Evolutionary conservation across 257 asterid genomes (phyloP), one percentile per base, ranked within the genome.

Genomic region (Parsonsia alboflavescens): DNA sequence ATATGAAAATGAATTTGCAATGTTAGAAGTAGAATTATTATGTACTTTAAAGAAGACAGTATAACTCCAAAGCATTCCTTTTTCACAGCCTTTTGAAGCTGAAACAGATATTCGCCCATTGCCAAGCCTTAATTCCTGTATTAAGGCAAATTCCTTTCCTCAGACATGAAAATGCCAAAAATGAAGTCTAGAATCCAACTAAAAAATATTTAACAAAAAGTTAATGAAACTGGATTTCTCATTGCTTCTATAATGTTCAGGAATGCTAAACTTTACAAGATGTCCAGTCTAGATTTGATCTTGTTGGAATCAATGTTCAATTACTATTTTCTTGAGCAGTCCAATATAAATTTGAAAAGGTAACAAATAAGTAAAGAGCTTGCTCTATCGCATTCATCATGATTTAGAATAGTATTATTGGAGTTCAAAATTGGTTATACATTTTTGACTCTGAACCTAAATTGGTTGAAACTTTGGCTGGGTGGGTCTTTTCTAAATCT

Each of bases 371-470:
- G 33, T 15, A 52, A 19, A 12, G 6, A 46, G 12, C 7, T 0
- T 52, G 57, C 57, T 52, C 41, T 30, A 19, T 30, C n/a, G 30
- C 15, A 21, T 53, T 15, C 68, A 33, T 62, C 21, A 10, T 13
- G 16, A 33, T 6, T 62, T 61, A 11, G n/a, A 28, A 30, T 36
- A 15, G 44, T 4, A 61, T 6, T 61, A 61, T 26, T 1, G 4
- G 21, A 0, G 30, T n/a, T n/a, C n/a, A n/a, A n/a, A n/a, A n/a
- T n/a, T n/a, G n/a, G n/a, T n/a, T n/a, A 12, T 30, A 9, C 68
- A 61, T 61, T 30, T n/a, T 56, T 7, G n/a, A 56, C 62, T 42
- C 16, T 41, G 75, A 71, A 53, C 65, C 50, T 33, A 33, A 52
- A 8, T 53, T 71, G 22, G 4, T 69, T 2, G 15, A 57, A 10